Percentiles rank a stretch among this genome's conserved stretches.
Evolutionary conservation across 495 filamentous ascomycete genomes (phyloP).

Genomic region (Penicillium dipodomyicola): DNA sequence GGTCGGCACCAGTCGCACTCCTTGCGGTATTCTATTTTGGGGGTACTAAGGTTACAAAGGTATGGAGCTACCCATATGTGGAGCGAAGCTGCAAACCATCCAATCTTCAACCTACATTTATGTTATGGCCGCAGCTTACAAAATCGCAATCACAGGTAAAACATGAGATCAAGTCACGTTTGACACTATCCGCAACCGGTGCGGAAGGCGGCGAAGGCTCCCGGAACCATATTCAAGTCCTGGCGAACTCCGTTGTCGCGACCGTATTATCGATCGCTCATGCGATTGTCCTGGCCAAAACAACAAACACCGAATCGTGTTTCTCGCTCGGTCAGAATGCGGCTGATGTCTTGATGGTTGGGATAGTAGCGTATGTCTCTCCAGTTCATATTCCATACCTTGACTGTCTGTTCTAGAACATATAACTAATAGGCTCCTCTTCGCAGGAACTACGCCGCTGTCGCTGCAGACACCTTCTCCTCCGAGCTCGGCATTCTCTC

Average conservation of each 20-base stretch:
- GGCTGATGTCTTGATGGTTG: slow-evolving; percentile 53
- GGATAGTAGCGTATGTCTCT: slow-evolving; percentile 52
- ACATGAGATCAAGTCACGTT: slow-evolving; percentile 74
- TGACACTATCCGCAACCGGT: slow-evolving; percentile 76
- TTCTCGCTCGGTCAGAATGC: slow-evolving; percentile 37
- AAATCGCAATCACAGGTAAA: slow-evolving; percentile 58
- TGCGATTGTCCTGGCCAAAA: slow-evolving; percentile 54
- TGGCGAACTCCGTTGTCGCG: slow-evolving; percentile 82
- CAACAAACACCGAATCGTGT: slow-evolving; percentile 25
- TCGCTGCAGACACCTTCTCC: slow-evolving; percentile 89
- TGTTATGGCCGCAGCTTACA: slow-evolving; percentile 7
- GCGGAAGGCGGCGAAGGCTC: slow-evolving; percentile 72
- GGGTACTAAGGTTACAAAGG: slow-evolving; percentile 80
- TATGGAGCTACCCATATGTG: slow-evolving; percentile 26
- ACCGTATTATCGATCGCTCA: slow-evolving; percentile 72
- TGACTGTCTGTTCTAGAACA: neutral
- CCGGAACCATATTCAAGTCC: slow-evolving; percentile 82
- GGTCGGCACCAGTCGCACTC: slow-evolving; percentile 81
- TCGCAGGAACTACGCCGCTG: slow-evolving; percentile 76
- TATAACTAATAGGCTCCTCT: neutral
- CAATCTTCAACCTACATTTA: neutral
- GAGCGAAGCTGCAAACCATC: neutral
- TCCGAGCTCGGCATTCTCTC: slow-evolving; percentile 94
- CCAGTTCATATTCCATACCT: neutral
- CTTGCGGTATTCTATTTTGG: slow-evolving; percentile 83